These are phyloP conservation scores for Colletotrichum sp. DNA, from an alignment of 2,329 filamentous ascomycete genomes.

Conservation along the genomic window DNA sequence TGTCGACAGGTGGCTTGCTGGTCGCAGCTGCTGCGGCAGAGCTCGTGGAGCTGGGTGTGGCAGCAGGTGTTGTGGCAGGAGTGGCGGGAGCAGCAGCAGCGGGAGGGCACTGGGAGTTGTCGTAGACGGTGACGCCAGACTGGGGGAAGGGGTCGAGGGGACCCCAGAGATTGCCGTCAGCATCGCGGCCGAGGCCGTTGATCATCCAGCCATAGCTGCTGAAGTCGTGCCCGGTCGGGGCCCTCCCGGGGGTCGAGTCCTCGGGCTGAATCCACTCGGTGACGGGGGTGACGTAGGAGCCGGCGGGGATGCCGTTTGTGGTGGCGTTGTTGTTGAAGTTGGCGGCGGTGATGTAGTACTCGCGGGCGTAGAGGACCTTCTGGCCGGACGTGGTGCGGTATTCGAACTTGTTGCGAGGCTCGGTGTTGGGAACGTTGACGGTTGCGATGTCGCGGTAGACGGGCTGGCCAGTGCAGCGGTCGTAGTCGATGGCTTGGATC, in stretches of 20 bases:
- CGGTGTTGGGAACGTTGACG: slow-evolving; percentile 29
- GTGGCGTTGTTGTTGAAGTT: slow-evolving; percentile 31
- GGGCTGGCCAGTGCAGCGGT: slow-evolving; percentile 44
- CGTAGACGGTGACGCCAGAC: slow-evolving; percentile 12
- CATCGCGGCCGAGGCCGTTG: slow-evolving; percentile 33
- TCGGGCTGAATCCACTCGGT: slow-evolving; percentile 49
- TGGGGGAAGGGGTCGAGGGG: slow-evolving; percentile 38
- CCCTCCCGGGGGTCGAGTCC: slow-evolving; percentile 37
- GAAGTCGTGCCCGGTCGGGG: slow-evolving; percentile 37
- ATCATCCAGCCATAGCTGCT: slow-evolving; percentile 33
- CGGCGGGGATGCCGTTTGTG: slow-evolving; percentile 42
- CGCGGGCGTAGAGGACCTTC: slow-evolving; percentile 41
- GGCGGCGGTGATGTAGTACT: slow-evolving; percentile 41
- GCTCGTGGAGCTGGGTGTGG: neutral
- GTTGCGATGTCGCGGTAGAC: slow-evolving; percentile 38
- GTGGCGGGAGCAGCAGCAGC: neutral
- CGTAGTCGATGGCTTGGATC: slow-evolving; percentile 44
- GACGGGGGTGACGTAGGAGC: slow-evolving; percentile 44
- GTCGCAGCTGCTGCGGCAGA: neutral
- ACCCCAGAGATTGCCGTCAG: slow-evolving; percentile 35
- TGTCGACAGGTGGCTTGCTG: neutral
- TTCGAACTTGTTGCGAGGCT: slow-evolving; percentile 43
- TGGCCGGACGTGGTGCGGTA: slow-evolving; percentile 31
- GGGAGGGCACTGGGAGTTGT: slow-evolving; percentile 14
- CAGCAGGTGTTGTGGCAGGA: neutral